Conservation (phyloP, 257 asterid species). For the Solanum rostratum region DNA sequence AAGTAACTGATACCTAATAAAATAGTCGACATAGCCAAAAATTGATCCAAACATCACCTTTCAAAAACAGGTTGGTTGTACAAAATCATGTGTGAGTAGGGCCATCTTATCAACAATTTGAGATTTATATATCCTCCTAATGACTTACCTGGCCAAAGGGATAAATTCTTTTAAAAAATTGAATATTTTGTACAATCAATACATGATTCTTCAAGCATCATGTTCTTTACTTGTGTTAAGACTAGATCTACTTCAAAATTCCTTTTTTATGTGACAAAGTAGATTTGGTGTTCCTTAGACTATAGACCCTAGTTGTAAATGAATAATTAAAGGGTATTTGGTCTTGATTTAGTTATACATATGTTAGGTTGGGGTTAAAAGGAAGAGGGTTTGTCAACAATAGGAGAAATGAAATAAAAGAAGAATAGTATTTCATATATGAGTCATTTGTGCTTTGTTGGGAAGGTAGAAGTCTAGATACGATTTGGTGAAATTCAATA, state of each 20-base stretch:
- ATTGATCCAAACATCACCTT: not conserved
- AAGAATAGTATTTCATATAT: not conserved
- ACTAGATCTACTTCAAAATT: not conserved
- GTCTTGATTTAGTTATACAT: not conserved
- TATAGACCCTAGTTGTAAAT: not conserved
- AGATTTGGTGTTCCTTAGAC: not conserved
- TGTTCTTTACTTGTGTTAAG: not conserved
- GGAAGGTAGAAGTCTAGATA: not conserved
- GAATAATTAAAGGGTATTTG: not conserved
- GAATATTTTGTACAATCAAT: not conserved
- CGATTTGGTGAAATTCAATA: rapidly evolving
- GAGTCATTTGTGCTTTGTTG: not conserved
- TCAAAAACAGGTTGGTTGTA: not conserved
- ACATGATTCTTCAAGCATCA: conserved; percentile 10
- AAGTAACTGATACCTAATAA: not conserved
- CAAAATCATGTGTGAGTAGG: conserved; percentile 8
- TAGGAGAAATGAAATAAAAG: not conserved
- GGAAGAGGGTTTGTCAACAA: not conserved
- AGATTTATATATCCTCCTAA: not conserved
- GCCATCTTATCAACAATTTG: conserved; percentile 6
- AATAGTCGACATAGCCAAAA: not conserved
- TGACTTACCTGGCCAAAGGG: not conserved
- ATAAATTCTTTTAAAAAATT: not conserved
- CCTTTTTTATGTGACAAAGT: not conserved
- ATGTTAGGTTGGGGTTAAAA: not conserved